These are phyloP conservation scores for Ilyonectria sp. DNA, from an alignment of 2,329 filamentous ascomycete species.

Conservation along the genomic window DNA sequence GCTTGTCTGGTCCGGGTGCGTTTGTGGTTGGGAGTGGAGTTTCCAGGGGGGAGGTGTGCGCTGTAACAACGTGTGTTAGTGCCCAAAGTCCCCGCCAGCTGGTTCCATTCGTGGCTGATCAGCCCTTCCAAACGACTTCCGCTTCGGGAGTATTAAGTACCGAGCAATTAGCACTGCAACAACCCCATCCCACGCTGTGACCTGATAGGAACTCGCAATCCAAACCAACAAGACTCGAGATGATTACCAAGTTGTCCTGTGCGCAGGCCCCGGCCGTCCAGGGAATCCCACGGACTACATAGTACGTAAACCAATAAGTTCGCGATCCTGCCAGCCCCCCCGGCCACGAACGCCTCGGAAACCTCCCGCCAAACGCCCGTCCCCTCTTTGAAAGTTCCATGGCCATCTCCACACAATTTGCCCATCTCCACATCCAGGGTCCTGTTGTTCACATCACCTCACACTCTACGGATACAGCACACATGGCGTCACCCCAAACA, in stretches of 20 bases:
- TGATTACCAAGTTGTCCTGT: neutral
- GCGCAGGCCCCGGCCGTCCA: neutral
- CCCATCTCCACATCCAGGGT: slow-evolving; percentile 28
- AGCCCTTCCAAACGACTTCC: neutral
- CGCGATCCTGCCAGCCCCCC: slow-evolving; percentile 32
- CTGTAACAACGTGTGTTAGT: neutral
- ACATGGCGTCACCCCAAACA: slow-evolving; percentile 16
- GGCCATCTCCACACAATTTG: slow-evolving; percentile 24
- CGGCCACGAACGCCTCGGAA: slow-evolving; percentile 45
- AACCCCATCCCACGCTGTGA: neutral
- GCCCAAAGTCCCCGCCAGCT: neutral
- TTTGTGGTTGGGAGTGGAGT: slow-evolving; percentile 23
- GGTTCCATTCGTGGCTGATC: neutral
- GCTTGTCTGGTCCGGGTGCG: slow-evolving; percentile 9
- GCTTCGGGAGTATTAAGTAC: neutral
- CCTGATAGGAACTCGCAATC: neutral
- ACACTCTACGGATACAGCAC: slow-evolving; percentile 11
- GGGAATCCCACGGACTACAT: neutral
- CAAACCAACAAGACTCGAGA: neutral
- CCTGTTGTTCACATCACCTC: slow-evolving; percentile 27
- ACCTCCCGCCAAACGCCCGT: slow-evolving; percentile 31
- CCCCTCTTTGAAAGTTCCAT: slow-evolving; percentile 1
- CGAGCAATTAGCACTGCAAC: neutral
- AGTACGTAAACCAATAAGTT: slow-evolving; percentile 6
- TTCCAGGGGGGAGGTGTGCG: slow-evolving; percentile 17